Percentiles rank a stretch among this genome's conserved stretches.
Evolutionary conservation across 768 basidiomycete species (phyloP).

Genomic region (Lyophyllum semitale): DNA sequence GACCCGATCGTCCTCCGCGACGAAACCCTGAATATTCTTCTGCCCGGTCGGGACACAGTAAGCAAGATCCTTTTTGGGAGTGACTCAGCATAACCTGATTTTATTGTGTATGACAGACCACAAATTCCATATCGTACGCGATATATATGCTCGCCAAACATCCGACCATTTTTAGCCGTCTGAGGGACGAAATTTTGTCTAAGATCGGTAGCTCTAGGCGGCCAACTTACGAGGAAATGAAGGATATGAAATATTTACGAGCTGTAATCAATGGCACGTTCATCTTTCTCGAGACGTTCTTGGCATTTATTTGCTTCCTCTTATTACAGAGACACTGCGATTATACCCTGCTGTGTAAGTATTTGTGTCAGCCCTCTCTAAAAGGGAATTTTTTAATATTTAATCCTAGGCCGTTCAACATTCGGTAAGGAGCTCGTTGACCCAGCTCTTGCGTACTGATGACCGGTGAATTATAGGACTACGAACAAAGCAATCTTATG

Average conservation of each 20-base stretch:
- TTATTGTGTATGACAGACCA: slow-evolving; percentile 28
- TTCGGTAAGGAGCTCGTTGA: slow-evolving; percentile 19
- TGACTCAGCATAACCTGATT: not conserved
- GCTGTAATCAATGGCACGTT: slow-evolving; percentile 37
- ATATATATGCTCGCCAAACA: slow-evolving; percentile 47
- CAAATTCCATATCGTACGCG: slow-evolving; percentile 40
- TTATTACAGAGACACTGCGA: slow-evolving; percentile 40
- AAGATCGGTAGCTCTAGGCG: slow-evolving; percentile 35
- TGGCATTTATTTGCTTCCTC: not conserved
- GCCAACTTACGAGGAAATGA: slow-evolving; percentile 47
- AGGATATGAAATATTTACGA: slow-evolving; percentile 45
- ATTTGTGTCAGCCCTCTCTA: no score
- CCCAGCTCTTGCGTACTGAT: not conserved
- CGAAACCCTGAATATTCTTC: slow-evolving; percentile 53
- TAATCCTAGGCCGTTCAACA: slow-evolving; percentile 25
- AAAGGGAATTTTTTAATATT: not conserved
- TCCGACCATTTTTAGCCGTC: slow-evolving; percentile 37
- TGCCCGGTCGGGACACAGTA: slow-evolving; percentile 61
- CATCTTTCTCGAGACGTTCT: not conserved
- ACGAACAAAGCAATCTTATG: slow-evolving; percentile 30
- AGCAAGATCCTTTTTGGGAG: not conserved
- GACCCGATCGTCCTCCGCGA: slow-evolving; percentile 45
- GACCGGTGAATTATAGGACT: slow-evolving; percentile 9
- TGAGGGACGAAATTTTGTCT: slow-evolving; percentile 43
- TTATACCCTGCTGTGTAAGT: slow-evolving; percentile 39